These are phyloP conservation scores for Colletotrichum gigasporum DNA, from an alignment of 2,329 filamentous ascomycete genomes.

Conservation along the genomic window DNA sequence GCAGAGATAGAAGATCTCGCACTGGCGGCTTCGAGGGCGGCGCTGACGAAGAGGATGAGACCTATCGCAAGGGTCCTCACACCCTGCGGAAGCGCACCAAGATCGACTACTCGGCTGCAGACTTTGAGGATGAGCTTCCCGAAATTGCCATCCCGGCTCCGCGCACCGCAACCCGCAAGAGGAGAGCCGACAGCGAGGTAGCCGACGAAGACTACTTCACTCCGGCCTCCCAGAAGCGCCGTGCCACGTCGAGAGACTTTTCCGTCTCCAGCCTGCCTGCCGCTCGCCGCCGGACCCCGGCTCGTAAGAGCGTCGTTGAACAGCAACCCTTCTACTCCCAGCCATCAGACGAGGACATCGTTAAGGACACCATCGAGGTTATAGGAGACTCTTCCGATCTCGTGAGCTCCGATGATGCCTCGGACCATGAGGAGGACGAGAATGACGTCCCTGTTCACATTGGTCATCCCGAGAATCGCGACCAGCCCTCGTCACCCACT, in stretches of 20 bases:
- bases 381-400: slow-evolving; percentile 48
- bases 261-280: slow-evolving; percentile 14
- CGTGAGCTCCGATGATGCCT: slow-evolving; percentile 42
- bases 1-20: slow-evolving; percentile 31
- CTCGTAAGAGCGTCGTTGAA: slow-evolving; percentile 47
- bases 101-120: slow-evolving; percentile 66
- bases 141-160: slow-evolving; percentile 35
- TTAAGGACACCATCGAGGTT: slow-evolving; percentile 68
- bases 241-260: slow-evolving; percentile 32
- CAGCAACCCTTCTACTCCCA: slow-evolving; percentile 20
- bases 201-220: slow-evolving; percentile 28
- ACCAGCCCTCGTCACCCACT: slow-evolving; percentile 18
- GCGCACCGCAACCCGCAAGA: slow-evolving; percentile 40
- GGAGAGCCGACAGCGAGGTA: slow-evolving; percentile 39
- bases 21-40: slow-evolving; percentile 18
- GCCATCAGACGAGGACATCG: slow-evolving; percentile 51
- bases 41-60: slow-evolving; percentile 56
- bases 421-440: slow-evolving; percentile 29
- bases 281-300: slow-evolving; percentile 48
- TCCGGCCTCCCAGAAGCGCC: slow-evolving; percentile 18
- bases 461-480: slow-evolving; percentile 3
- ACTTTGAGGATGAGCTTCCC: slow-evolving; percentile 57
- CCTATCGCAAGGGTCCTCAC: slow-evolving; percentile 66
- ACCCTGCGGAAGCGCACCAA: slow-evolving; percentile 65
- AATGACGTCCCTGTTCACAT: slow-evolving; percentile 3